Percentiles rank a stretch among this genome's conserved stretches.
phyloP scores from a whole-genome alignment of 2,329 filamentous ascomycete genomes.

The Moelleriella libera region DNA sequence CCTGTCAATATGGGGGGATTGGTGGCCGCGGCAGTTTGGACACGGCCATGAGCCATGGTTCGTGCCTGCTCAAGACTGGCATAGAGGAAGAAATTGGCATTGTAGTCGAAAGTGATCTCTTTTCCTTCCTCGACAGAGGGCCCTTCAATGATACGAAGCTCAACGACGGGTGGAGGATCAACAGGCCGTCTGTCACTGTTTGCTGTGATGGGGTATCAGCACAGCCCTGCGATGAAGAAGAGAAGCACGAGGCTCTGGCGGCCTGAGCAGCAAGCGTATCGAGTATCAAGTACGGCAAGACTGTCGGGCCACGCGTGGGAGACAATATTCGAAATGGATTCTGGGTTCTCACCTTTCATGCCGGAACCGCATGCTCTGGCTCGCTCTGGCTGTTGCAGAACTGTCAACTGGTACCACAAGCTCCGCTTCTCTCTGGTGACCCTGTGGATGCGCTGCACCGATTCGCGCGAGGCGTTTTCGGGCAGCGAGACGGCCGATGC shows the following conservation, averaged over 20 bases:
- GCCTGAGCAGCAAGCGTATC: too few species aligned
- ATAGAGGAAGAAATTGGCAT: slow-evolving; percentile 95
- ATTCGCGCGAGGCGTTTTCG: slow-evolving; percentile 16
- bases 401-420: slow-evolving; percentile 68
- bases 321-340: not conserved
- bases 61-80: slow-evolving; percentile 81
- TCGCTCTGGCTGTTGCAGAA: slow-evolving; percentile 88
- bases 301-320: not conserved
- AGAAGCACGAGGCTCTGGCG: too few species aligned
- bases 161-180: slow-evolving; percentile 87
- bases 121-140: slow-evolving; percentile 42
- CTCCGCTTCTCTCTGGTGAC: slow-evolving; percentile 59
- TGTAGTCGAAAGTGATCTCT: slow-evolving; percentile 80
- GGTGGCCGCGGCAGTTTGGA: slow-evolving; percentile 50
- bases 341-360: slow-evolving; percentile 64
- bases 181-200: slow-evolving; percentile 70
- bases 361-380: slow-evolving; percentile 91
- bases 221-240: too few species aligned
- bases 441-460: slow-evolving; percentile 30
- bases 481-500: slow-evolving; percentile 17
- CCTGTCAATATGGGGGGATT: slow-evolving; percentile 80
- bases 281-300: too few species aligned
- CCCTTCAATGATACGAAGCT: slow-evolving; percentile 74
- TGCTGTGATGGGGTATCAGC: slow-evolving; percentile 10
- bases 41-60: slow-evolving; percentile 66